Percentiles rank a stretch among this genome's conserved stretches.
phyloP scores from a whole-genome alignment of 768 basidiomycete species.

The Leccinum arenicola region DNA sequence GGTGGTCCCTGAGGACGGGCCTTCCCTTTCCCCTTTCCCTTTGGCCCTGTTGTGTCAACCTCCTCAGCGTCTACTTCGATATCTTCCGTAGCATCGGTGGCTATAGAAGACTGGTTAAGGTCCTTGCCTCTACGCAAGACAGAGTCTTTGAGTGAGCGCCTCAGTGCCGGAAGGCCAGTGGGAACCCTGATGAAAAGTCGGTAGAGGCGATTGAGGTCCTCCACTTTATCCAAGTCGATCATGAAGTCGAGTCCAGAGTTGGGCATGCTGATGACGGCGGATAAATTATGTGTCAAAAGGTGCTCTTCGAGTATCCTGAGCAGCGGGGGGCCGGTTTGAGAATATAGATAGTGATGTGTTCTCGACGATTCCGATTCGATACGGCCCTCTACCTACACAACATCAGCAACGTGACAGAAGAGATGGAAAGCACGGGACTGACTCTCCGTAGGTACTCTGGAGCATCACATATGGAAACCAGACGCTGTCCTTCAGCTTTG shows the following conservation, averaged over 20 bases:
- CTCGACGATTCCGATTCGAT: conserved; percentile 82
- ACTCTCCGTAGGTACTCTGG: conserved; percentile 81
- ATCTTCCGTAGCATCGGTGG: conserved; percentile 35
- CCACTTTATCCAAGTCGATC: conserved; percentile 76
- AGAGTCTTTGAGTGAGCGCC: conserved; percentile 66
- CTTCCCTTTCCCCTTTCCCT: conserved; percentile 58
- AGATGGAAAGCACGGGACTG: conserved; percentile 26
- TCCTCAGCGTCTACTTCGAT: conserved; percentile 36
- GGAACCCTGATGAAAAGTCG: conserved; percentile 68
- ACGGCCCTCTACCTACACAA: conserved; percentile 68
- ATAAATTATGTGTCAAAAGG: conserved; percentile 75
- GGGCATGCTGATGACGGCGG: conserved; percentile 71
- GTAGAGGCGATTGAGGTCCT: conserved; percentile 79
- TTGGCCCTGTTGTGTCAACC: conserved; percentile 36
- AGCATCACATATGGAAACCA: conserved; percentile 75
- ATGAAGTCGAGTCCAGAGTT: conserved; percentile 85
- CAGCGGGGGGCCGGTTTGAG: conserved; percentile 66
- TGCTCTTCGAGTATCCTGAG: conserved; percentile 72
- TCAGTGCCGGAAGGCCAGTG: conserved; percentile 61
- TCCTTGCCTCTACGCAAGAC: conserved; percentile 71
- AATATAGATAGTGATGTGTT: conserved; percentile 81
- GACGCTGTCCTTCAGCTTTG: conserved; percentile 61
- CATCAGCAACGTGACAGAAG: conserved; percentile 10
- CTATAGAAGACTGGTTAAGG: conserved; percentile 65
- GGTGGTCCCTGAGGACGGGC: conserved; percentile 39